Evolutionary conservation across 2,329 filamentous ascomycete species (phyloP).

Genomic region (Aspergillus luchuensis): DNA sequence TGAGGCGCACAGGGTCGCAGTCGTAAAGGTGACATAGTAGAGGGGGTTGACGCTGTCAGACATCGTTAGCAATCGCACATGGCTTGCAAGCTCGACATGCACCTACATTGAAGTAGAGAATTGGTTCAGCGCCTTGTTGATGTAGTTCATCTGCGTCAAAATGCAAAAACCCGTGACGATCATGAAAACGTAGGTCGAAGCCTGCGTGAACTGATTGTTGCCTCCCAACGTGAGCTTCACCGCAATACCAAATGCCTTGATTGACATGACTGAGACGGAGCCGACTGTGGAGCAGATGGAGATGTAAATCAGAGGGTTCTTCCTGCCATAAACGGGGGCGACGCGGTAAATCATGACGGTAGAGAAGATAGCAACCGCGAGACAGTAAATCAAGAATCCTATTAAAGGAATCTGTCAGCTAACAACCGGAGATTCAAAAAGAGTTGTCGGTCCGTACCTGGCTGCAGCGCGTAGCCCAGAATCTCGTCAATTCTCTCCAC

Average conservation of each 20-base stretch:
- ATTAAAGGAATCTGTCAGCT: conserved; percentile 5
- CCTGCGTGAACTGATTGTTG: conserved; percentile 92
- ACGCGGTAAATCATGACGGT: conserved; percentile 95
- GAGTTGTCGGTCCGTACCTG: conserved; percentile 61
- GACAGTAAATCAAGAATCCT: conserved; percentile 90
- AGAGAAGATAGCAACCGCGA: conserved; percentile 78
- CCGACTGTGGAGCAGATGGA: conserved; percentile 98
- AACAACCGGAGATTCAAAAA: neutral
- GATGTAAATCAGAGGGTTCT: conserved; percentile 93
- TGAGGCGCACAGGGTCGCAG: conserved; percentile 87
- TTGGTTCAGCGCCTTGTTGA: conserved; percentile 96
- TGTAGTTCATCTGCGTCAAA: conserved; percentile 99
- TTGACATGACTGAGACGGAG: conserved; percentile 97
- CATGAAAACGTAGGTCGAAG: conserved; percentile 96
- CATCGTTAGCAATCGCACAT: conserved; percentile 12
- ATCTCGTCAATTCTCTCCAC: conserved; percentile 92
- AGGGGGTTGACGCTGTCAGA: conserved; percentile 79
- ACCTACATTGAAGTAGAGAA: conserved; percentile 96
- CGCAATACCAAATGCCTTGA: conserved; percentile 97
- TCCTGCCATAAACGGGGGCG: conserved; percentile 85
- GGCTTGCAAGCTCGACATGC: too few species aligned
- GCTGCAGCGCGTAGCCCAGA: conserved; percentile 83
- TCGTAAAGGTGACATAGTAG: conserved; percentile 98
- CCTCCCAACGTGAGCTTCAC: conserved; percentile 91
- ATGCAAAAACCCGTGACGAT: conserved; percentile 94